Conservation (phyloP, 495 filamentous ascomycete genomes). For the Xylaria nigripes region DNA sequence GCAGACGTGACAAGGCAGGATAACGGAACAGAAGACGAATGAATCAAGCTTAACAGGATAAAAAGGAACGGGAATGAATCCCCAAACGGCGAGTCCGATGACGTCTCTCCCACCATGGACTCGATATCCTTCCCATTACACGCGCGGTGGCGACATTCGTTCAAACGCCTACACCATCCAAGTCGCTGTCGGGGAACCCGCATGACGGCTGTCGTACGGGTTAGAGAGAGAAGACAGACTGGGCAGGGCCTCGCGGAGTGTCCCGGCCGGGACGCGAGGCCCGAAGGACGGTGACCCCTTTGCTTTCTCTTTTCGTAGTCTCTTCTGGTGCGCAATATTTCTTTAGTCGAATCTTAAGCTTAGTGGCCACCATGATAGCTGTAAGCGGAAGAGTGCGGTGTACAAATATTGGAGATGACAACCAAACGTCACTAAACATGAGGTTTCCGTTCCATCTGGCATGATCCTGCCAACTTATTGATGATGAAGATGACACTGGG, state of each 20-base stretch:
- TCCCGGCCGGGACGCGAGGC: constrained; percentile 31
- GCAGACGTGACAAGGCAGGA: background rate
- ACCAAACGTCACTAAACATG: background rate
- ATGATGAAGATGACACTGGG: background rate
- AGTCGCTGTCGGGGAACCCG: constrained; percentile 41
- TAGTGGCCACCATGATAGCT: background rate
- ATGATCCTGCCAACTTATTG: background rate
- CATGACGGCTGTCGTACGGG: constrained; percentile 19
- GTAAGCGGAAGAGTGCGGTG: background rate
- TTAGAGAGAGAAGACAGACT: constrained; percentile 59
- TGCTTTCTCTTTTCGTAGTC: constrained; percentile 6
- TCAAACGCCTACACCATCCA: constrained; percentile 21
- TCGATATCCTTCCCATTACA: constrained; percentile 12
- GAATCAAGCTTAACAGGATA: no score
- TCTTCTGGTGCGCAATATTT: background rate
- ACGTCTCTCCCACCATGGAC: constrained; percentile 46
- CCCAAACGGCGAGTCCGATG: constrained; percentile 22
- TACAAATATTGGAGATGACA: background rate
- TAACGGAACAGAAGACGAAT: no score
- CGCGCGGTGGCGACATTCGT: background rate
- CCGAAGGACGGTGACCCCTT: constrained; percentile 40
- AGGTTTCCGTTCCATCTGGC: background rate
- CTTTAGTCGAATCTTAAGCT: background rate
- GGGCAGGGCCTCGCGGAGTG: constrained; percentile 16
- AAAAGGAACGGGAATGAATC: no score